These are phyloP conservation scores for Eragrostis curvula DNA, from an alignment of 176 grass and related monocot genomes.

Conservation along the genomic window DNA sequence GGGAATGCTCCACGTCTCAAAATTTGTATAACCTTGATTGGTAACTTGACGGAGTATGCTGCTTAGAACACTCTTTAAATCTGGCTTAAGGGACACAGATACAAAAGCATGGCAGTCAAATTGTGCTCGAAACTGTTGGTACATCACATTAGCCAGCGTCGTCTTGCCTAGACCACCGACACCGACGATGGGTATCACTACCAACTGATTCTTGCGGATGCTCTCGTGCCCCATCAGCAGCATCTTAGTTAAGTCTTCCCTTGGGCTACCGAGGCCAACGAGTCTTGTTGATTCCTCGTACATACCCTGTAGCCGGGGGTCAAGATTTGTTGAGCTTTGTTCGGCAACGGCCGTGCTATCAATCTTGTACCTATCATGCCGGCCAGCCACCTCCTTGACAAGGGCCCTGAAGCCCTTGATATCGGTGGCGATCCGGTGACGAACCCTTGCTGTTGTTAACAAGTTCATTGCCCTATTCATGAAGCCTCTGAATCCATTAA, in stretches of 20 bases:
- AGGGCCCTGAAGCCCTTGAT: neutral
- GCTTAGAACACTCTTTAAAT: conserved; percentile 24
- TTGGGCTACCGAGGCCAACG: neutral
- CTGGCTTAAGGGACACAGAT: conserved; percentile 21
- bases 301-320: conserved; percentile 31
- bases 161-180: conserved; percentile 38
- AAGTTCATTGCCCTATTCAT: neutral
- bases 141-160: conserved; percentile 29
- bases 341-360: neutral
- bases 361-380: conserved; percentile 10
- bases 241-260: neutral
- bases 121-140: neutral
- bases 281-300: conserved; percentile 19
- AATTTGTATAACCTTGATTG: neutral
- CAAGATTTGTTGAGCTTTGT: neutral
- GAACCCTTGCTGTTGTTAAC: neutral
- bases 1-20: conserved; percentile 9
- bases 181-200: conserved; percentile 30
- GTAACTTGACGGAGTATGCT: conserved; percentile 38
- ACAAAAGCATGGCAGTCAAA: conserved; percentile 36
- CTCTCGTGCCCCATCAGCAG: neutral
- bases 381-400: conserved; percentile 14
- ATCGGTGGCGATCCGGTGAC: neutral
- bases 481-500: neutral
- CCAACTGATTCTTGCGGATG: neutral